Evolutionary conservation across 116 monocot species (phyloP).

Genomic region (Papilionanthe hybrid): DNA sequence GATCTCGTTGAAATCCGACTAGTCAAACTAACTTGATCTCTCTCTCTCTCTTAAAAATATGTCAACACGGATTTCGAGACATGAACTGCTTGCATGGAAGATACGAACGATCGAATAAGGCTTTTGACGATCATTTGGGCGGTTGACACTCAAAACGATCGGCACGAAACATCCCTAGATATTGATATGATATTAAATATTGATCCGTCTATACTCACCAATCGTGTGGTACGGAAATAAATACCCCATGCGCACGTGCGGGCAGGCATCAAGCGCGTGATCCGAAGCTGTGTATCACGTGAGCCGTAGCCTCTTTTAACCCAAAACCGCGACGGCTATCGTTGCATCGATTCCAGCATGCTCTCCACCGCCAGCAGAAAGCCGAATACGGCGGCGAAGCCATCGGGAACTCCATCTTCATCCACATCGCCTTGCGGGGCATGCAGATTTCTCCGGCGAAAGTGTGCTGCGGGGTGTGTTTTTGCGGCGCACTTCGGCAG

Average conservation of each 20-base stretch:
- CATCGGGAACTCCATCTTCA: too few species aligned
- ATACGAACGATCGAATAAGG: too few species aligned
- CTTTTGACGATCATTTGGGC: too few species aligned
- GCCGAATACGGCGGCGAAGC: neutral
- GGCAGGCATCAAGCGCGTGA: neutral
- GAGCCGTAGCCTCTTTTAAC: neutral
- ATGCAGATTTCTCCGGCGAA: slow-evolving; percentile 60
- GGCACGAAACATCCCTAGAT: too few species aligned
- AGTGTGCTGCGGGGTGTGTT: slow-evolving; percentile 46
- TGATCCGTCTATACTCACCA: neutral
- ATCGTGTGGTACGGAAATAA: neutral
- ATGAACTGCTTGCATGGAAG: too few species aligned
- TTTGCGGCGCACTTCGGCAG: slow-evolving; percentile 47
- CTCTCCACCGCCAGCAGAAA: neutral
- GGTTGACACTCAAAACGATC: too few species aligned
- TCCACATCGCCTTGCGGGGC: slow-evolving; percentile 44
- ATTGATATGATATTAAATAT: neutral
- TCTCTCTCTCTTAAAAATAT: too few species aligned
- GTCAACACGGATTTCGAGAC: too few species aligned
- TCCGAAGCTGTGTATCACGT: neutral
- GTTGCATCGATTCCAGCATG: neutral
- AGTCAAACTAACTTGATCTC: too few species aligned
- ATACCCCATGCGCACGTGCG: neutral
- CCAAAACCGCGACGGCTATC: neutral
- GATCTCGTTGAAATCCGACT: too few species aligned